A percentile compares a stretch with the other conserved stretches of the same genome.
Conservation (phyloP, 768 basidiomycete species). For the Botryobasidium botryosum region DNA sequence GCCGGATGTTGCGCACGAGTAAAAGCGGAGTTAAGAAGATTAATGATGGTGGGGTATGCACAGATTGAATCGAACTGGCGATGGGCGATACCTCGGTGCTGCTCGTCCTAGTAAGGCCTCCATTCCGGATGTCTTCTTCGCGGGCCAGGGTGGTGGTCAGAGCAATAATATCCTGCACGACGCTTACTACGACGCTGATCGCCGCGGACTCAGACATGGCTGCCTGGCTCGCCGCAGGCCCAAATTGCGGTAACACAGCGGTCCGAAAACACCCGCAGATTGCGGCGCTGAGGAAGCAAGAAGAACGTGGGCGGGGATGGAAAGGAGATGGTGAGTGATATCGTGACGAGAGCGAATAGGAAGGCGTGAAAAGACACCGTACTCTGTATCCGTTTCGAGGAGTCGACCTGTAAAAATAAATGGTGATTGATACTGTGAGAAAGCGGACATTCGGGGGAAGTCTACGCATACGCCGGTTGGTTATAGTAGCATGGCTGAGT, state of each 20-base stretch:
- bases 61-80: slow-evolving; percentile 57
- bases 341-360: slow-evolving; percentile 38
- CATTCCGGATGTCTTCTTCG: too few relatives aligned
- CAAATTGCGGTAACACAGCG: slow-evolving; percentile 62
- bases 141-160: too few relatives aligned
- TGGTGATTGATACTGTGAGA: too few relatives aligned
- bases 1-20: slow-evolving; percentile 84
- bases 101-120: too few relatives aligned
- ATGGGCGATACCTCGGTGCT: too few relatives aligned
- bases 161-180: too few relatives aligned
- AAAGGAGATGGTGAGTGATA: slow-evolving; percentile 47
- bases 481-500: slow-evolving; percentile 67
- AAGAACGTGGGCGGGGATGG: slow-evolving; percentile 44
- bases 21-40: slow-evolving; percentile 53
- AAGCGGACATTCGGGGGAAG: too few relatives aligned
- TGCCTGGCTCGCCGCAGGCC: too few relatives aligned
- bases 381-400: slow-evolving; percentile 26
- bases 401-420: too few relatives aligned
- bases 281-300: slow-evolving; percentile 40
- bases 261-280: slow-evolving; percentile 66
- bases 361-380: slow-evolving; percentile 37
- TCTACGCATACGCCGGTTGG: too few relatives aligned
- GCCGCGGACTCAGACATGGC: too few relatives aligned
- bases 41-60: slow-evolving; percentile 29
- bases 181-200: too few relatives aligned